A percentile compares a stretch with the other conserved stretches of the same genome.
These are phyloP conservation scores for Raffaelea deltoideospora DNA, from an alignment of 2,329 filamentous ascomycete genomes.

Conservation along the genomic window DNA sequence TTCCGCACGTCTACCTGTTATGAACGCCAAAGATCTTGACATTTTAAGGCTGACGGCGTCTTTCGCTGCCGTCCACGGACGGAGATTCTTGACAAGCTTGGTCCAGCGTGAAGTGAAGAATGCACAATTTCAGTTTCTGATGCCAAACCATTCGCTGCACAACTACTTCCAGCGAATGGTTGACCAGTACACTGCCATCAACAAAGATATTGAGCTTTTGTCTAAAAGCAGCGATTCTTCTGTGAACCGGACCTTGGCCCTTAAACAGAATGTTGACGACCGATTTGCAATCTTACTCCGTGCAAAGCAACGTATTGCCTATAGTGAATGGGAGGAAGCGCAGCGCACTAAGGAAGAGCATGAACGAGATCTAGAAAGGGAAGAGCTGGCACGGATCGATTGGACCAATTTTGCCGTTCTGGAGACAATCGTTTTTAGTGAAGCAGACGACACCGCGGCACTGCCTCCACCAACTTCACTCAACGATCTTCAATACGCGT, in stretches of 20 bases:
- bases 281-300: conserved; percentile 67
- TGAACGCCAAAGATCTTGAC: conserved; percentile 83
- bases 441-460: conserved; percentile 71
- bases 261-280: conserved; percentile 49
- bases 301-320: conserved; percentile 76
- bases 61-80: conserved; percentile 85
- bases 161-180: conserved; percentile 88
- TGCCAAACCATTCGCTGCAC: conserved; percentile 89
- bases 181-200: conserved; percentile 78
- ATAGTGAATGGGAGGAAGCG: conserved; percentile 66
- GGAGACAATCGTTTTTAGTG: conserved; percentile 84
- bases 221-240: not conserved
- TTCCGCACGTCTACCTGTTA: conserved; percentile 91
- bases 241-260: not conserved
- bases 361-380: conserved; percentile 64
- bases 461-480: conserved; percentile 81
- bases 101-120: conserved; percentile 82
- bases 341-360: conserved; percentile 87
- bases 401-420: conserved; percentile 97
- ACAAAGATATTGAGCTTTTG: conserved; percentile 20
- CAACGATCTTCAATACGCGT: conserved; percentile 84
- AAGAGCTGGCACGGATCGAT: conserved; percentile 71
- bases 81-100: conserved; percentile 78
- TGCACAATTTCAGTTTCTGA: conserved; percentile 90
- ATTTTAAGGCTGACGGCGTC: conserved; percentile 65